These are phyloP conservation scores for Fusarium papillatum DNA, from an alignment of 2,329 filamentous ascomycete species.

Conservation along the genomic window DNA sequence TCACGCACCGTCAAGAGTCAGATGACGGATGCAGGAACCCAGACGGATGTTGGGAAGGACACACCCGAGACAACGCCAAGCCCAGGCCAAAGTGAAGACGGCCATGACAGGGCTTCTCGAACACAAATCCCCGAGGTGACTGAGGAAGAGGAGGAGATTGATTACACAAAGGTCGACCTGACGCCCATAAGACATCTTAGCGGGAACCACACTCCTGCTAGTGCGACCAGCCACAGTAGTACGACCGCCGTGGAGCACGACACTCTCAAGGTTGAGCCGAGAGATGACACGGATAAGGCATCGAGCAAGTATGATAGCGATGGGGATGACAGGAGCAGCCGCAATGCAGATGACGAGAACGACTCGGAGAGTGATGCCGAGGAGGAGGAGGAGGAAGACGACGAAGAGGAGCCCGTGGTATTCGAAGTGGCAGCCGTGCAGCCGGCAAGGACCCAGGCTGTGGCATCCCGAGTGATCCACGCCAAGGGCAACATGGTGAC, in stretches of 20 bases:
- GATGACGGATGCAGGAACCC: conserved; percentile 78
- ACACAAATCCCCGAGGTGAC: conserved; percentile 53
- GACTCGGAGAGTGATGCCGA: conserved; percentile 38
- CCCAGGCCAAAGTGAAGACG: conserved; percentile 67
- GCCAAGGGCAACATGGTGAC: conserved; percentile 86
- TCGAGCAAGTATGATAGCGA: conserved; percentile 43
- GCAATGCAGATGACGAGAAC: conserved; percentile 43
- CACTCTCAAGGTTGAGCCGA: conserved; percentile 37
- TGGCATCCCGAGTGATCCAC: conserved; percentile 75
- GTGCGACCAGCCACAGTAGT: conserved; percentile 40
- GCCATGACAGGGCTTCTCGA: conserved; percentile 55
- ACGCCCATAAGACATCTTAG: conserved; percentile 62
- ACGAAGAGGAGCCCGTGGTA: conserved; percentile 73
- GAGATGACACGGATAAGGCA: conserved; percentile 42
- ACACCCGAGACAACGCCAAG: conserved; percentile 69
- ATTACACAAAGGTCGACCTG: conserved; percentile 71
- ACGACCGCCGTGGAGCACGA: conserved; percentile 36
- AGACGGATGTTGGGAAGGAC: conserved; percentile 65
- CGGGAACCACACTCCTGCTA: conserved; percentile 39
- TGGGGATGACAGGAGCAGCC: conserved; percentile 42
- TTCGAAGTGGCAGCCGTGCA: conserved; percentile 75
- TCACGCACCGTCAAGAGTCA: conserved; percentile 77
- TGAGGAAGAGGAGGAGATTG: conserved; percentile 67
- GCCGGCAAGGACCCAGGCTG: conserved; percentile 66
- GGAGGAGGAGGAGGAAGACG: conserved; percentile 31